Evolutionary conservation across 129 eudicot species (phyloP), one percentile per base, ranked within the genome.

Genomic region (Deinandra increscens): DNA sequence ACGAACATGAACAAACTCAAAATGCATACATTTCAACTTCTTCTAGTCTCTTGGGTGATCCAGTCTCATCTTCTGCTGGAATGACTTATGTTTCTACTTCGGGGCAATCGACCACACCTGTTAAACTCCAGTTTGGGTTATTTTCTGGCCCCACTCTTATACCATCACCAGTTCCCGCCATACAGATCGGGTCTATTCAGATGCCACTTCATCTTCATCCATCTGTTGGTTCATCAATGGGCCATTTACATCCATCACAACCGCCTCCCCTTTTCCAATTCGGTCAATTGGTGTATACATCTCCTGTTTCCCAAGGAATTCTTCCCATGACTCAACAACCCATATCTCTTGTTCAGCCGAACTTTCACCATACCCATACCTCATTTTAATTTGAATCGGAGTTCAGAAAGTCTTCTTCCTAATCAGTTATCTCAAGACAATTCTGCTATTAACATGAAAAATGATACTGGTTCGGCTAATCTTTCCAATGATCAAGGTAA

Each of bases 121-220:
- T 93, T 54, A 76, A 85, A 17, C 93, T 94, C 33, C 99, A 94
- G 81, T 94, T 94, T 85, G 99, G 97, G 79, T 76, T 94, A 42
- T 94, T 94, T 73, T 83, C 97, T 66, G 97, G 99, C 49, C 97
- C 97, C 50, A 81, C 99, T 76, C 78, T 94, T 44, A 83, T 94
- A 66, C 96, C 97, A 20, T 85, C 99, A 55, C 99, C 99, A 12
- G 85, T 94, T 75, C 97, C 97, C 39, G 80, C 99, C 20, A 94
- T 94, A 77, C 99, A 94, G 79, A 94, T 94, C 62, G 99, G 99
- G 73, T 94, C 99, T 0, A 94, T 94, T 51, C 99, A 89, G 84
- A 94, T 94, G 97, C 99, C 99, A 36, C 93, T 89, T 22, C 98
- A 89, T 55, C 80, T 89, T 70, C 92, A 85, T 45, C 85, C 91